phyloP scores from a whole-genome alignment of 1,139 yeast genomes.

The Nakaseomyces bracarensis region DNA sequence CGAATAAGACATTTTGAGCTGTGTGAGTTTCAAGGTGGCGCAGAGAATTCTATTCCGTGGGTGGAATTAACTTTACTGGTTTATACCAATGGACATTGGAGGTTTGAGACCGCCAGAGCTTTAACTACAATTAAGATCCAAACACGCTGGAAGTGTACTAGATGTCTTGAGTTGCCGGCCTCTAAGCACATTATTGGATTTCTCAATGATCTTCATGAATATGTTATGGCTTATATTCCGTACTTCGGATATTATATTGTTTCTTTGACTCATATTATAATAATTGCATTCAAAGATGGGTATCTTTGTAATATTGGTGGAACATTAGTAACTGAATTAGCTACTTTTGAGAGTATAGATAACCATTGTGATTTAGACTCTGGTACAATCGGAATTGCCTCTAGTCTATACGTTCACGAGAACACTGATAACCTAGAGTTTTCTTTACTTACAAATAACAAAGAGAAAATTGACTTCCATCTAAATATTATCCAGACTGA shows the following conservation, averaged over 20 bases:
- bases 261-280: neutral
- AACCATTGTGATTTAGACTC: neutral
- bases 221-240: neutral
- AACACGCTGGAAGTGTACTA: conserved; percentile 1
- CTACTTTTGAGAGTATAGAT: neutral
- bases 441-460: neutral
- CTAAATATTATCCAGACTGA: conserved; percentile 4
- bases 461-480: neutral
- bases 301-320: conserved; percentile 5
- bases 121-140: neutral
- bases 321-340: neutral
- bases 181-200: neutral
- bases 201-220: neutral
- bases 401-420: neutral
- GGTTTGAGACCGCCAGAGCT: neutral
- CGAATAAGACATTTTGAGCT: neutral
- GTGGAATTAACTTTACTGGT: neutral
- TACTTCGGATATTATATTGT: conserved; percentile 5
- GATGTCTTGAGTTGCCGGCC: conserved; percentile 2
- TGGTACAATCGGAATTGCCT: neutral
- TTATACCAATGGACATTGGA: neutral
- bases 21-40: neutral
- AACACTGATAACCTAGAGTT: neutral
- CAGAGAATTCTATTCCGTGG: neutral
- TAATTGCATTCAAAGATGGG: neutral